Base-by-base conservation (phyloP, 1,284 basidiomycete species). In the Puccinia polysora region DNA sequence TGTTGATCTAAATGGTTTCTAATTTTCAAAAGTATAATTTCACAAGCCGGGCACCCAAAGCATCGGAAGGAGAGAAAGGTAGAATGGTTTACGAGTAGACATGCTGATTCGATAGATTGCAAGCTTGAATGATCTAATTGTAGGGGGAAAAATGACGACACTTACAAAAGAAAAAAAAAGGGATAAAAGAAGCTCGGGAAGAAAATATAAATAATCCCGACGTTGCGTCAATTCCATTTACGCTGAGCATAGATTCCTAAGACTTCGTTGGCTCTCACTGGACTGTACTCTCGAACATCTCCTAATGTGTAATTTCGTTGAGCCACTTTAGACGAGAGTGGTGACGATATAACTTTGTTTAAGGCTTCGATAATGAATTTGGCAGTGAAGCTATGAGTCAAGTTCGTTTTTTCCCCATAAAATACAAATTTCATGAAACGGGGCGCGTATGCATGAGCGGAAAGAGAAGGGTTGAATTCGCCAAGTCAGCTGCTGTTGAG, bases 151-250 rank as follows among this genome's bases (percentile, higher is more conserved):
- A 6, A 49, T 49, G 5, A n/a, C 5, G 4, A 53, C 6, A 53
- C 5, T 4, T 28, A 53, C 7, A 20, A 53, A 25, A 25, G 2
- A 56, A 36, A 25, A 34, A 36, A 56, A 28, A 10, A 60, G 40
- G 8, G 18, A 43, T 8, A 43, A 43, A 43, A 43, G 40, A 43
- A 43, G 40, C 18, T 43, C 18, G 8, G 8, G 40, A 18, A 43
- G 18, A 43, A 18, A 8, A 43, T 43, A 43, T 43, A 43, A 8
- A n/a, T n/a, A n/a, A n/a, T n/a, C n/a, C n/a, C n/a, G n/a, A n/a
- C n/a, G n/a, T n/a, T n/a, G n/a, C n/a, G n/a, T n/a, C 38, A 32
- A 38, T 65, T 65, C 62, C 62, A 65, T 40, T 65, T 65, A 10
- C 20, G 14, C n/a, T 65, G 6, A 14, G 62, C 62, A 30, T 65